These are phyloP conservation scores for Emydomyces testavorans DNA, from an alignment of 2,329 filamentous ascomycete species.

Conservation along the genomic window DNA sequence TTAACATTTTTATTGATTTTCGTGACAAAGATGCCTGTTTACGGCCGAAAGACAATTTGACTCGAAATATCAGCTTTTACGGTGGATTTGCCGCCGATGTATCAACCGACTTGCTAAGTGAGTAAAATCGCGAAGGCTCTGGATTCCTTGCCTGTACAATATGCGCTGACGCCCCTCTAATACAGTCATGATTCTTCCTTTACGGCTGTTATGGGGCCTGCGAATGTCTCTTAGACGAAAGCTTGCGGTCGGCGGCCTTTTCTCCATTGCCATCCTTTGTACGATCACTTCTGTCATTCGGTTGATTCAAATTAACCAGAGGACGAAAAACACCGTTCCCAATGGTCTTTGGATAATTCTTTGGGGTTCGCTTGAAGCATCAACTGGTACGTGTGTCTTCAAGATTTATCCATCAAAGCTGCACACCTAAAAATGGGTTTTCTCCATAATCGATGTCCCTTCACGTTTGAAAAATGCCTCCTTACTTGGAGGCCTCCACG, in stretches of 20 bases:
- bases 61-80: conserved; percentile 22
- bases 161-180: background rate
- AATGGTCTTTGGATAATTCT: conserved; percentile 24
- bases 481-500: no score
- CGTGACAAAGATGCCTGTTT: conserved; percentile 3
- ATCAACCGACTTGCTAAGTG: conserved; percentile 25
- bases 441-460: no score
- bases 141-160: background rate
- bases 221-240: conserved; percentile 28
- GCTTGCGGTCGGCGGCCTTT: conserved; percentile 24
- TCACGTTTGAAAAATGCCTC: no score
- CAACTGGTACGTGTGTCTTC: no score
- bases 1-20: background rate
- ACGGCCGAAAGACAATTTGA: background rate
- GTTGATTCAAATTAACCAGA: conserved; percentile 25
- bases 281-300: conserved; percentile 22
- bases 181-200: conserved; percentile 30
- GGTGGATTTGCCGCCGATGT: conserved; percentile 29
- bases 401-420: conserved; percentile 2
- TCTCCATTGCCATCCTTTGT: conserved; percentile 22
- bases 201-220: conserved; percentile 29
- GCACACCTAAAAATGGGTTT: no score
- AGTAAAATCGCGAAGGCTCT: conserved; percentile 17
- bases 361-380: conserved; percentile 29
- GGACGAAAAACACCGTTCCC: conserved; percentile 20